Evolutionary conservation across 768 basidiomycete species (phyloP), one percentile per base, ranked within the genome.

Genomic region (Candolleomyces aberdarensis): DNA sequence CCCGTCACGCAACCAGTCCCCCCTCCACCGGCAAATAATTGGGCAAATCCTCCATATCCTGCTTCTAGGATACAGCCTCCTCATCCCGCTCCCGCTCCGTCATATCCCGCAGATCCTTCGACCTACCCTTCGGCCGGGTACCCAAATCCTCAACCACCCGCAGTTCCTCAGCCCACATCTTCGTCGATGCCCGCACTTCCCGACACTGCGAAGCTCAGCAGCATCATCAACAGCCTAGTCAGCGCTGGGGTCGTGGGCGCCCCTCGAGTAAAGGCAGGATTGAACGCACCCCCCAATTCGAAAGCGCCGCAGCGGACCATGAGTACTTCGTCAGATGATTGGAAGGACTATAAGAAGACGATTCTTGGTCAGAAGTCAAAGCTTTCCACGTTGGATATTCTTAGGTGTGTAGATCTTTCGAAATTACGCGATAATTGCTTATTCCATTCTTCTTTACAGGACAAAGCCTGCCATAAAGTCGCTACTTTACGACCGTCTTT

Each of bases 241-340:
- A 91, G 88, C 72, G 88, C 92, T n/a, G 92, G 92, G 59, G 82
- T 92, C 9, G 84, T 92, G 22, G 79, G 85, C 26, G 75, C 80
- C 44, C 29, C 62, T 22, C 31, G 36, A 7, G 31, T 17, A 10
- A 56, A 55, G 11, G n/a, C 32, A 3, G 10, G 60, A 3, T 55
- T 51, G 5, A 39, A 32, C 10, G 48, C 61, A 11, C 8, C 32
- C 10, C 8, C 32, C 10, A 13, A 46, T 49, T 14, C 50, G 39
- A 51, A 47, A 54, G 32, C 58, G 17, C 57, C 58, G 13, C 36
- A 32, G 31, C 49, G 41, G 26, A 29, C 57, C 3, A 48, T 49
- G 31, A 46, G 26, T 31, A 57, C 57, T 40, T 60, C 58, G 49
- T 76, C 82, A 40, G 85, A 85, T 56, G 78, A 79, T 29, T 74